Evolutionary conservation across 768 basidiomycete species (phyloP).

Genomic region (Mrakia gelida): DNA sequence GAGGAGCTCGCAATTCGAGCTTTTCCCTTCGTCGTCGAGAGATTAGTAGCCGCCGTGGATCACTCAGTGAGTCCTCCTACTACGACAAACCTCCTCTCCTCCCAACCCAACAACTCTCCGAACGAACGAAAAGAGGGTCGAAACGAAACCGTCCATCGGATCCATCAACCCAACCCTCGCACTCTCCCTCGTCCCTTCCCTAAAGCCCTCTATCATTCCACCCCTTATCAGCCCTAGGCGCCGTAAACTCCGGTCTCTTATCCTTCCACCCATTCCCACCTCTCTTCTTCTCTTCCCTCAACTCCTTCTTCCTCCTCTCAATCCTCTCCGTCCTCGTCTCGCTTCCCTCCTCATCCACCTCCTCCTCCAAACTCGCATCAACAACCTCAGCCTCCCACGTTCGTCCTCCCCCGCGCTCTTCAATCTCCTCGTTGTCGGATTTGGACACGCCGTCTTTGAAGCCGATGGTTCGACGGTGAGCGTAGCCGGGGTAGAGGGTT

Average conservation of each 20-base stretch:
- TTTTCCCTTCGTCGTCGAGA: too few relatives aligned
- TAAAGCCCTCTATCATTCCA: constrained; percentile 4
- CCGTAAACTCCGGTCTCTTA: constrained; percentile 19
- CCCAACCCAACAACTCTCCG: too few relatives aligned
- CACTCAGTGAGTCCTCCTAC: too few relatives aligned
- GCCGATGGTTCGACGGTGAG: constrained; percentile 92
- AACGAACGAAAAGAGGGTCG: too few relatives aligned
- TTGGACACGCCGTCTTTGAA: constrained; percentile 60
- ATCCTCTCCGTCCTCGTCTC: constrained; percentile 61
- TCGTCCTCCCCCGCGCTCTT: constrained; percentile 20
- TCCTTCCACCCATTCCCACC: constrained; percentile 23
- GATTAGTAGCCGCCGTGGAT: too few relatives aligned
- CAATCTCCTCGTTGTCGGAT: constrained; percentile 61
- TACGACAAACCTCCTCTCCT: too few relatives aligned
- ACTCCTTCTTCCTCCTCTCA: constrained; percentile 62
- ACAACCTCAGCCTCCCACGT: constrained; percentile 43
- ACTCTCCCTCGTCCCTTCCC: too few relatives aligned
- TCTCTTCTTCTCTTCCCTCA: constrained; percentile 41
- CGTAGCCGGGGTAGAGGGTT: constrained; percentile 70
- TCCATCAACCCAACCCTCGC: too few relatives aligned
- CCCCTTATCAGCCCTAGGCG: constrained; percentile 13
- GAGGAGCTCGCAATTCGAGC: too few relatives aligned
- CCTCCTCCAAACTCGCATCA: neutral
- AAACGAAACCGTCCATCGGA: too few relatives aligned
- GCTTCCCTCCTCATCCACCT: constrained; percentile 50